Evolutionary conservation across 164 flowering plant species (phyloP).

Genomic region (Piper betle): DNA sequence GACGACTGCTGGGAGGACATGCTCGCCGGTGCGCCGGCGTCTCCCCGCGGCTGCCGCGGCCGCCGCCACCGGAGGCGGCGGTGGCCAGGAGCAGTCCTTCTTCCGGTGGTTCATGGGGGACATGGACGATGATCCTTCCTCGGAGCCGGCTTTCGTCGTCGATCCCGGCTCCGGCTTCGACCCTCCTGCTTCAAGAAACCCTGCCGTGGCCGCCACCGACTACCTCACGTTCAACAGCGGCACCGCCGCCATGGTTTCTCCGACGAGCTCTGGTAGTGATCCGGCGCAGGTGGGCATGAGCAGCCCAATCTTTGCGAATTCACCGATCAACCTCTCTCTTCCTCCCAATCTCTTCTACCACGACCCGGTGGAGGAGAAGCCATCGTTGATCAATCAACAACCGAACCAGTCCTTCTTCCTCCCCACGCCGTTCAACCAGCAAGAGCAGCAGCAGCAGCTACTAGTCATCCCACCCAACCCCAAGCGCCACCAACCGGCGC

Average conservation of each 20-base stretch:
- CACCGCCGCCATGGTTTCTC: background rate
- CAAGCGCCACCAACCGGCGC: conserved; percentile 44
- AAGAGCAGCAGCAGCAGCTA: conserved; percentile 24
- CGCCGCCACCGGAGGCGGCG: background rate
- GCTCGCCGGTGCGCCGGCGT: conserved; percentile 26
- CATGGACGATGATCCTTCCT: conserved; percentile 33
- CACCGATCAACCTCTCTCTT: conserved; percentile 4
- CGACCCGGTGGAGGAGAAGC: conserved; percentile 38
- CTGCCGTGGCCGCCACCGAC: background rate
- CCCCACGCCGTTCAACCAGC: conserved; percentile 35
- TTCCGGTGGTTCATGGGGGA: conserved; percentile 59
- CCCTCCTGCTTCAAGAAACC: background rate
- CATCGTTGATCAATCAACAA: conserved; percentile 43
- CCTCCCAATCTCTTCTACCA: conserved; percentile 21
- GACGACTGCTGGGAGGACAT: conserved; percentile 57
- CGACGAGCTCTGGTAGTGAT: no score
- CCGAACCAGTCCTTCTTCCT: conserved; percentile 37
- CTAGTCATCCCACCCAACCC: conserved; percentile 36
- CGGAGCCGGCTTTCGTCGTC: conserved; percentile 34
- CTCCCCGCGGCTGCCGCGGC: background rate
- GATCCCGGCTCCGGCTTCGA: conserved; percentile 37
- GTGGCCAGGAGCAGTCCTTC: conserved; percentile 52
- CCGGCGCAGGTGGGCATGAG: no score
- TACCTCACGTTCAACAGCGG: conserved; percentile 13
- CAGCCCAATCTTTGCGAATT: conserved; percentile 6